Percentiles rank a stretch among this genome's conserved stretches.
Conservation (phyloP, 495 filamentous ascomycete genomes). For the Saxophila tyrrhenica region DNA sequence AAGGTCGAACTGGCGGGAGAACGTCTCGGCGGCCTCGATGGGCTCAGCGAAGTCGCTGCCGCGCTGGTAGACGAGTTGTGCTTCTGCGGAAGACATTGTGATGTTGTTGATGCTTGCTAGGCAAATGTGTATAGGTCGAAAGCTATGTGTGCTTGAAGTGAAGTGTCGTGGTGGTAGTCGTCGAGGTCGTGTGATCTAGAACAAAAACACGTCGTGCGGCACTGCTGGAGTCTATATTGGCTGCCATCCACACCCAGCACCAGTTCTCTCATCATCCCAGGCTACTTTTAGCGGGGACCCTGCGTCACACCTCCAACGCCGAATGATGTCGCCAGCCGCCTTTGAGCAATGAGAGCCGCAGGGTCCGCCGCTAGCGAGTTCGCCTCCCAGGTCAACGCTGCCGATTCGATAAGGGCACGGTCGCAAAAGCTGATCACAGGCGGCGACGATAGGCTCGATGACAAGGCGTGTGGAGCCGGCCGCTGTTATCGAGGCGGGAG, state of each 20-base stretch:
- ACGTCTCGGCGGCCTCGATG: constrained; percentile 24
- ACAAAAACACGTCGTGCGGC: too few relatives aligned
- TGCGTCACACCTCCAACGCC: not conserved
- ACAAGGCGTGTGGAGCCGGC: not conserved
- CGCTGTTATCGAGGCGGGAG: not conserved
- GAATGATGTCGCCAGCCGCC: not conserved
- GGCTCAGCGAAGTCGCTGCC: constrained; percentile 16
- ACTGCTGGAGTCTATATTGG: too few relatives aligned
- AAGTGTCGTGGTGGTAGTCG: too few relatives aligned
- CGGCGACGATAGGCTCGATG: not conserved
- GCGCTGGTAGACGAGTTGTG: constrained; percentile 21
- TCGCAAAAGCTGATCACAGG: too few relatives aligned
- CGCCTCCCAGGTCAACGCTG: not conserved
- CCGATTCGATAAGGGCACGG: too few relatives aligned
- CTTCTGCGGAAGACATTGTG: constrained; percentile 17
- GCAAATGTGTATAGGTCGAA: not conserved
- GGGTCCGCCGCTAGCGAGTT: not conserved
- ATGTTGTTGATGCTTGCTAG: not conserved
- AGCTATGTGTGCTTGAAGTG: too few relatives aligned
- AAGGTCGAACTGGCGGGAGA: constrained; percentile 23
- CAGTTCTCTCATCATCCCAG: too few relatives aligned
- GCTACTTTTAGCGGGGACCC: constrained; percentile 1
- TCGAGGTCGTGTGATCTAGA: too few relatives aligned
- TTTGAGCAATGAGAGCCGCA: too few relatives aligned
- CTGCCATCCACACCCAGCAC: too few relatives aligned